Evolutionary conservation across 176 grass and related monocot genomes (phyloP).

Genomic region (Oryza rufipogon): DNA sequence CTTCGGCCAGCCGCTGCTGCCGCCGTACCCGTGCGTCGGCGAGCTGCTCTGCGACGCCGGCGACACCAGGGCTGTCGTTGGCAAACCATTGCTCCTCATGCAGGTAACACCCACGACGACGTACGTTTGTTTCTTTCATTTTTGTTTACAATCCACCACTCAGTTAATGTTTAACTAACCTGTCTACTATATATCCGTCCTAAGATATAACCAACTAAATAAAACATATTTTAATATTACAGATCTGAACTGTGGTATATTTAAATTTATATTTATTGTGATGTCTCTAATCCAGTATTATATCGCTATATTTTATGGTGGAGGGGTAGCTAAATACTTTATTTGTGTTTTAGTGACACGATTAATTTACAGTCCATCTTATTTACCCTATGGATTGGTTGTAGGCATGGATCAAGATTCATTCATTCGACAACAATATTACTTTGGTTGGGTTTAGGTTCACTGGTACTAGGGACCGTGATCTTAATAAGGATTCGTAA

Average conservation of each 20-base stretch:
- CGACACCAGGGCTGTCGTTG: constrained; percentile 40
- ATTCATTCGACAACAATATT: background rate
- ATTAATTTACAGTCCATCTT: background rate
- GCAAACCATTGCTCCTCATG: constrained; percentile 50
- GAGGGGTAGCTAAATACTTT: too few species aligned
- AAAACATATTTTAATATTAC: too few species aligned
- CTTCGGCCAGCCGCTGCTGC: constrained; percentile 43
- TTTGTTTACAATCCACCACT: too few species aligned
- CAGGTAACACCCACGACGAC: constrained; percentile 17
- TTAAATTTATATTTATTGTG: too few species aligned
- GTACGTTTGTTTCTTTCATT: too few species aligned
- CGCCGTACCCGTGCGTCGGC: constrained; percentile 47
- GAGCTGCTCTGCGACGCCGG: constrained; percentile 50
- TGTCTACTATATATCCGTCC: too few species aligned
- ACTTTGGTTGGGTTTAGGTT: background rate
- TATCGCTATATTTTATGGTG: too few species aligned
- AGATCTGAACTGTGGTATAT: too few species aligned
- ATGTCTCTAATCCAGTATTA: too few species aligned
- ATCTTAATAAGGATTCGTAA: background rate
- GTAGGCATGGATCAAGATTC: background rate
- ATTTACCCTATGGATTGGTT: background rate
- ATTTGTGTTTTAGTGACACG: too few species aligned
- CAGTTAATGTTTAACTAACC: too few species aligned
- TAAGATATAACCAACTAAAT: too few species aligned
- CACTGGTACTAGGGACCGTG: background rate